A percentile compares a stretch with the other conserved stretches of the same genome.
These are phyloP conservation scores for Elaeis guineensis DNA, from an alignment of 176 grass and related monocot genomes.

Conservation along the genomic window DNA sequence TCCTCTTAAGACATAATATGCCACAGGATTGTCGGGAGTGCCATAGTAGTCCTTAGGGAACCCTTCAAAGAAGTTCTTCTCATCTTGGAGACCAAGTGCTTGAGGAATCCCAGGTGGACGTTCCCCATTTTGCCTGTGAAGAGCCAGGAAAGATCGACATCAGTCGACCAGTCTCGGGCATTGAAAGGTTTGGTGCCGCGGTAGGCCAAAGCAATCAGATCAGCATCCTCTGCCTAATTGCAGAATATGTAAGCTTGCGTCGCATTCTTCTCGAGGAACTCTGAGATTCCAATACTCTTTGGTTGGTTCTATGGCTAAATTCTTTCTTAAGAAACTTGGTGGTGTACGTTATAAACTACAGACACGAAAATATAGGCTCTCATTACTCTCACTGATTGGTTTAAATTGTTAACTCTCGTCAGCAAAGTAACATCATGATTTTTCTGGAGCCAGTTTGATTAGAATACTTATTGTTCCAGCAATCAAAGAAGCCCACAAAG, in stretches of 20 bases:
- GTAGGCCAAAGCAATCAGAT: conserved; percentile 46
- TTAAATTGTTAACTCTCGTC: no score
- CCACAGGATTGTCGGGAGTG: conserved; percentile 16
- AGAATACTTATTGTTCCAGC: no score
- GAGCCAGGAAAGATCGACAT: conserved; percentile 68
- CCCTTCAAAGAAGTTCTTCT: conserved; percentile 16
- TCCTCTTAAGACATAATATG: conserved; percentile 67
- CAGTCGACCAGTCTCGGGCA: conserved; percentile 71
- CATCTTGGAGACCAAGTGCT: conserved; percentile 74
- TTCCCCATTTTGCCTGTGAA: conserved; percentile 54
- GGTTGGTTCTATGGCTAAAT: no score
- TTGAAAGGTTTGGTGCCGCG: conserved; percentile 79
- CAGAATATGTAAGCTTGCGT: conserved; percentile 77
- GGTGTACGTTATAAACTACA: no score
- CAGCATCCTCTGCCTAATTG: conserved; percentile 32
- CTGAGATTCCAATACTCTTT: conserved; percentile 3
- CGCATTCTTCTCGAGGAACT: conserved; percentile 36
- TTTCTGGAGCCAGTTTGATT: no score
- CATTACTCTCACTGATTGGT: no score
- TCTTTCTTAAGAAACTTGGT: no score
- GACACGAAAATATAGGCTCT: no score
- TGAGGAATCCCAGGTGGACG: conserved; percentile 83
- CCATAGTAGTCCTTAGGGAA: conserved; percentile 26
- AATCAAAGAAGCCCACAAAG: no score
- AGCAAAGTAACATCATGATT: no score